Evolutionary conservation across 495 filamentous ascomycete species (phyloP).

Genomic region (Talaromyces adpressus): DNA sequence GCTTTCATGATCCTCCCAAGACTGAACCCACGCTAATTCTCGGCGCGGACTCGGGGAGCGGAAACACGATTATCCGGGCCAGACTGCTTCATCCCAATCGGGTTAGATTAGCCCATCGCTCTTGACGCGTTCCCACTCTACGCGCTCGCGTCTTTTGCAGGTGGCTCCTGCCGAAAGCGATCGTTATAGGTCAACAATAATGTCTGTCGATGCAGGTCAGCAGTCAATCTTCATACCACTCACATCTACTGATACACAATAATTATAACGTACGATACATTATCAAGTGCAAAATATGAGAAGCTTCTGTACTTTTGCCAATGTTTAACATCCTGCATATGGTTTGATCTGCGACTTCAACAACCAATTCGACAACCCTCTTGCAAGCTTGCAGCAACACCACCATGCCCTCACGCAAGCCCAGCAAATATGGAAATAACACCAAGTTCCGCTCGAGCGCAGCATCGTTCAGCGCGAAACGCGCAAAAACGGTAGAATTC

Average conservation of each 20-base stretch:
- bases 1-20: background rate
- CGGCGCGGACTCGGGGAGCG: background rate
- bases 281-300: background rate
- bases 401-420: conserved; percentile 52
- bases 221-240: background rate
- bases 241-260: background rate
- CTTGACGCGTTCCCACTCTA: conserved; percentile 2
- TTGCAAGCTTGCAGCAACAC: conserved; percentile 9
- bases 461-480: conserved; percentile 45
- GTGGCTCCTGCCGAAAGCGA: background rate
- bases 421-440: conserved; percentile 44
- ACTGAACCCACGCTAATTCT: background rate
- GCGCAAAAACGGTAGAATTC: conserved; percentile 71
- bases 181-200: background rate
- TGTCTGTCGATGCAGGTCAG: background rate
- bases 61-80: background rate
- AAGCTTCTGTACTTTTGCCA: background rate
- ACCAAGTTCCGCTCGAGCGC: conserved; percentile 40
- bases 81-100: background rate
- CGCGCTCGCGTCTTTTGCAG: background rate
- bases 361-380: background rate
- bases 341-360: background rate
- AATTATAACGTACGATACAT: background rate
- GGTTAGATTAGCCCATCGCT: background rate
- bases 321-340: background rate